Evolutionary conservation across 2,329 filamentous ascomycete genomes (phyloP), one percentile per base, ranked within the genome.

Genomic region (Aspergillus sp.): DNA sequence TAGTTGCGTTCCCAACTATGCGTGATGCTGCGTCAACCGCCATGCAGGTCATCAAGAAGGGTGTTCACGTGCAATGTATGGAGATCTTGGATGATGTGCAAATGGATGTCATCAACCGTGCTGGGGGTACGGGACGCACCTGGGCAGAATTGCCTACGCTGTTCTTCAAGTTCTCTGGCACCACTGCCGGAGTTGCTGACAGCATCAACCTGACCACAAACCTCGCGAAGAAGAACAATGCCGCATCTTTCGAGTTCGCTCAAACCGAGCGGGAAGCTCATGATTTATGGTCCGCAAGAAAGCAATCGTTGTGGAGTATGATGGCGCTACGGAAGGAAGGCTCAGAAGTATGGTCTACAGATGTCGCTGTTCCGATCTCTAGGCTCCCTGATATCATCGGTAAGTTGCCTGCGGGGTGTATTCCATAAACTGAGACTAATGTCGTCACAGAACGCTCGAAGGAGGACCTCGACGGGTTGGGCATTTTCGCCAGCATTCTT

Each of bases 381-480:
- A 73, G 82, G 51, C 67, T 86, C 19, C 79, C 82, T 10, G 84
- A 86, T 62, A 83, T 86, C 45, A 84, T 86, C 36, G 80, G 79
- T 80, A 70, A 48, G 69, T 51, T 19, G 7, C 17, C 25, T 4
- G 9, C 10, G 1, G 16, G 3, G 1, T 11, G 0, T 23, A 17
- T 23, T 25, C 41, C 25, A 2, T 13, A n/a, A n/a, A 2, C 6
- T 11, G 11, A 10, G n/a, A 40, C 46, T 48, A 25, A 48, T 17
- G 13, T 29, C 23, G 10, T 2, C 44, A 41, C 80, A 77, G 91
- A 96, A 68, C 79, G 91, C 41, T 92, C 89, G 57, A 96, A 96
- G 76, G 88, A 89, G 67, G 90, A 96, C 65, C 87, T 96, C 81
- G 88, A 93, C 64, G 85, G 90, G 11, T 78, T 96, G 10, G 91